Conservation (phyloP, 306 rosid species). For the Pyrus pyrifolia region DNA sequence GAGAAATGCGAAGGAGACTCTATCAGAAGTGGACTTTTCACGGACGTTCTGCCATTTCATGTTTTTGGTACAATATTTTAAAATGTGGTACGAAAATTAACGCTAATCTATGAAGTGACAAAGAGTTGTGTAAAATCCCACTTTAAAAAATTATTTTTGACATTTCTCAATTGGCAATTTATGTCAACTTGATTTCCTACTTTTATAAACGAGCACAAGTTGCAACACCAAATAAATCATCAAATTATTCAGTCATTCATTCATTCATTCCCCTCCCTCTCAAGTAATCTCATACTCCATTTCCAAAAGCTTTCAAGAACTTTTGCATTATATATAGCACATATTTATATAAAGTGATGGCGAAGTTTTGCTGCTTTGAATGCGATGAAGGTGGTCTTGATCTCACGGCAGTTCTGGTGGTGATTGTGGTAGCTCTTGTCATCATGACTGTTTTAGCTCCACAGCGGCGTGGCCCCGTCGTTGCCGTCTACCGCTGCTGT, state of each 20-base stretch:
- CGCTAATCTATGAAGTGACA: no score
- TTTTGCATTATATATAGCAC: background rate
- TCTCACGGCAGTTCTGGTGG: conserved; percentile 12
- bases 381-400: conserved; percentile 3
- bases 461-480: background rate
- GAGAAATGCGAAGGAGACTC: no score
- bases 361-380: conserved; percentile 14
- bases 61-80: no score
- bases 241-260: background rate
- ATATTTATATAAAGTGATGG: conserved; percentile 2
- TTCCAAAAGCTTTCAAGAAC: background rate
- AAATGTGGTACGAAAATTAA: no score
- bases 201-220: background rate
- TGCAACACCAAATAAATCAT: background rate
- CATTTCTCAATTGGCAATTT: no score
- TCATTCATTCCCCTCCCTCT: background rate
- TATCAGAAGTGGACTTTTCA: no score
- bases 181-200: background rate
- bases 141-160: no score
- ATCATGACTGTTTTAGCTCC: conserved; percentile 12
- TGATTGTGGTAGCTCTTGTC: conserved; percentile 18
- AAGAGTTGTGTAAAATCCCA: no score
- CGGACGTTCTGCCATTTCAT: no score
- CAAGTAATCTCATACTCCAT: background rate
- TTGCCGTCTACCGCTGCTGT: conserved; percentile 9